A percentile compares a stretch with the other conserved stretches of the same genome.
Evolutionary conservation across 495 filamentous ascomycete species (phyloP).

Genomic region (Penicillium mononematosum): DNA sequence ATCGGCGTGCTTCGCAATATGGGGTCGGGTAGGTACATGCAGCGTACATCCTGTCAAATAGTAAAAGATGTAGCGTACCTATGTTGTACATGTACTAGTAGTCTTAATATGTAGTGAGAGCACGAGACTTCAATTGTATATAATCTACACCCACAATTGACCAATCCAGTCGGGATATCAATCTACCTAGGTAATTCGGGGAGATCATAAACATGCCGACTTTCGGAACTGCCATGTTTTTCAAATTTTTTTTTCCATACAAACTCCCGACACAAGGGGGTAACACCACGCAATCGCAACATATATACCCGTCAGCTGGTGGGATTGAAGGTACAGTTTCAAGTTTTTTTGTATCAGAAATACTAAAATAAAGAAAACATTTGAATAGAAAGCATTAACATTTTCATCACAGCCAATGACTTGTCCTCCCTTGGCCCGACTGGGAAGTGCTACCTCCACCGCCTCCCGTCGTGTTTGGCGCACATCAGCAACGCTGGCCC

Average conservation of each 20-base stretch:
- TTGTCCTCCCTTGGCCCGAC: constrained; percentile 40
- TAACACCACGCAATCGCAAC: constrained; percentile 1
- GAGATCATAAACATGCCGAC: constrained; percentile 3
- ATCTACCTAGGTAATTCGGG: not conserved
- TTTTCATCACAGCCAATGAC: constrained; percentile 26
- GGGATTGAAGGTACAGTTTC: not conserved
- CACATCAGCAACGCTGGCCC: constrained; percentile 45
- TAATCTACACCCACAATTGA: not conserved
- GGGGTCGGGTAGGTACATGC: constrained; percentile 7
- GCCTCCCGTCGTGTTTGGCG: constrained; percentile 39
- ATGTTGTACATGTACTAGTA: not conserved
- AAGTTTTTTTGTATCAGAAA: not conserved
- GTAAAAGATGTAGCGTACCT: not conserved
- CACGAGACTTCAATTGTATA: not conserved
- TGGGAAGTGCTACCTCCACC: constrained; percentile 38
- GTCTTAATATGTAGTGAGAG: not conserved
- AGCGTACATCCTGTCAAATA: constrained; percentile 5
- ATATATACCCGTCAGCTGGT: not conserved
- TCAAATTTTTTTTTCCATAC: not conserved
- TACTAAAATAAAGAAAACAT: constrained; percentile 3
- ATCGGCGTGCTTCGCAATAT: constrained; percentile 3
- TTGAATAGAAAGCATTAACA: not conserved
- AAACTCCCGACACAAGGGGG: constrained; percentile 2
- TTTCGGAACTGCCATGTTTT: constrained; percentile 4
- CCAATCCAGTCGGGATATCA: constrained; percentile 6